Evolutionary conservation across 441 rosid species (phyloP), one percentile per base, ranked within the genome.

Genomic region (Populus hybrid): DNA sequence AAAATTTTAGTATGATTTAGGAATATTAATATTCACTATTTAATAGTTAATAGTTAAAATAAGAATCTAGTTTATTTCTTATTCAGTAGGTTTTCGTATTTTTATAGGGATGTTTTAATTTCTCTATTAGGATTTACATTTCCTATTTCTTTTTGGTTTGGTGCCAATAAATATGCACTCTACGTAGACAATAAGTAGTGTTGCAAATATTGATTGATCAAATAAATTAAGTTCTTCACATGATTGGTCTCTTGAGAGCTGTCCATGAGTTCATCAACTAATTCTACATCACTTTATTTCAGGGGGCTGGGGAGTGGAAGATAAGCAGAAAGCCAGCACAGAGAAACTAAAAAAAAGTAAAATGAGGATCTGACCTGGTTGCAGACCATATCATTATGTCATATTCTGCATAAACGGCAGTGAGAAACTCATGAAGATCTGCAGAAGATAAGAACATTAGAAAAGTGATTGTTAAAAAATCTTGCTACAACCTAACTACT

Each of bases 301-400:
- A 91, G 50, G 97, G 98, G 18, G 97, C 88, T 95, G 93, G 94
- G 77, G 94, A 94, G 78, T 90, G 87, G 73, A 90, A 23, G 66
- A 61, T 8, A 61, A 21, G 26, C 24, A 3, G 5, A 61, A 71
- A 24, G 53, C 61, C 28, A 14, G 28, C 10, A 11, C 68, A 72
- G 30, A 42, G 35, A 46, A 14, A 46, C 12, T 46, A 46, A 21
- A 4, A 61, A 50, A 59, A 64, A 28, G 69, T 76, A 20, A 1
- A n/a, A n/a, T 20, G 30, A 78, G 42, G 74, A 71, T 46, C 77
- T 78, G 59, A 95, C 99, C 97, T 88, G 77, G 98, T 96, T 75
- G 98, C 97, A 72, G 99, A 94, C 98, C 99, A 96, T 79, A 94
- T 96, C 85, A 94, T 94, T 77, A 96, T 93, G 86, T 94, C 99